These are phyloP conservation scores for Boechera divaricarpa DNA, from an alignment of 345 rosid species.

Conservation along the genomic window DNA sequence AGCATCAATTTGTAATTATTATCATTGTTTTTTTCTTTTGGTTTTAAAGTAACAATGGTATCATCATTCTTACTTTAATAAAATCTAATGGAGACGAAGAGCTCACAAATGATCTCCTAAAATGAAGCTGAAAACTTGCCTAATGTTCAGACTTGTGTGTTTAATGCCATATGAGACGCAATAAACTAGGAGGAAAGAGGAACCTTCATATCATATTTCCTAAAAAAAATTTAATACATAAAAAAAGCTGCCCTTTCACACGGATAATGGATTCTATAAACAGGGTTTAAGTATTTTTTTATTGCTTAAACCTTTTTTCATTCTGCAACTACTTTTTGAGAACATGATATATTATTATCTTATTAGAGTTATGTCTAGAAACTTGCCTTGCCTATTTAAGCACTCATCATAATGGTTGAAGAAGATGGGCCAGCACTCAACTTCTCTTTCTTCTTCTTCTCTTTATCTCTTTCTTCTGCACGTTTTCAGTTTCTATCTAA, in stretches of 20 bases:
- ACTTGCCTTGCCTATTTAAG: constrained; percentile 60
- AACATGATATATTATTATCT: constrained; percentile 34
- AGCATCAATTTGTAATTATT: background rate
- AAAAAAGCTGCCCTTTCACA: constrained; percentile 44
- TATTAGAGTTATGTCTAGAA: constrained; percentile 32
- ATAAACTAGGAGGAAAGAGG: constrained; percentile 33
- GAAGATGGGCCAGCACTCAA: constrained; percentile 55
- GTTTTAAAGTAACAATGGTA: too few relatives aligned
- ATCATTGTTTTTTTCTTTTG: background rate
- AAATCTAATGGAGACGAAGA: constrained; percentile 31
- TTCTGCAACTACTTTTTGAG: constrained; percentile 40
- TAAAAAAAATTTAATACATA: background rate
- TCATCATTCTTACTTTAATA: background rate
- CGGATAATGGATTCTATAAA: constrained; percentile 36
- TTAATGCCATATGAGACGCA: constrained; percentile 45
- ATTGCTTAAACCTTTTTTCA: constrained; percentile 34
- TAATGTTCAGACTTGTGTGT: constrained; percentile 50
- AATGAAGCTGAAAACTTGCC: constrained; percentile 58
- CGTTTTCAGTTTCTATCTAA: constrained; percentile 47
- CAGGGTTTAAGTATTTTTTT: background rate
- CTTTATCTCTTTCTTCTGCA: constrained; percentile 49
- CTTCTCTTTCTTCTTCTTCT: constrained; percentile 43
- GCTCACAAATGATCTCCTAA: constrained; percentile 53
- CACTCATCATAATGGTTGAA: constrained; percentile 43
- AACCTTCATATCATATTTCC: constrained; percentile 40